Evolutionary conservation across 345 rosid species (phyloP).

Genomic region (Dovyalis caffra): DNA sequence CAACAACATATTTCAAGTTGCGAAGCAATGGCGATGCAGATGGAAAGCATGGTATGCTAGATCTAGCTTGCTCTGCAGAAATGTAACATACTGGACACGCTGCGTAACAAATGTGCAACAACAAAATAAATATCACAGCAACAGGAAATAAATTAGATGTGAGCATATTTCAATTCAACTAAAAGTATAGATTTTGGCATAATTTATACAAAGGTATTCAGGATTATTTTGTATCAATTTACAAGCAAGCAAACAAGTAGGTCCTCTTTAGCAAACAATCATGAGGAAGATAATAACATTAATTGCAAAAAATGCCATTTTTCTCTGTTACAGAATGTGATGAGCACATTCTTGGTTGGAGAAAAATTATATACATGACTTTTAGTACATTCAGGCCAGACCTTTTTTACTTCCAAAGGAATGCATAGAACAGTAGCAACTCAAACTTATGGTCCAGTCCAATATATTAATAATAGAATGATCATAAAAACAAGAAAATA

Average conservation of each 20-base stretch:
- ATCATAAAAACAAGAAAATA: slow-evolving; percentile 9
- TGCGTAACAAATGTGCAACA: slow-evolving; percentile 28
- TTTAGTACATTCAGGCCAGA: not conserved
- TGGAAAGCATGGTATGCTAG: slow-evolving; percentile 61
- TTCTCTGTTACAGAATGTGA: not conserved
- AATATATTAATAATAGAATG: not conserved
- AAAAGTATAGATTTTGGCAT: not conserved
- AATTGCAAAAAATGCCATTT: not conserved
- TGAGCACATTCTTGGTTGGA: not conserved
- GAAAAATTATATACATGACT: not conserved
- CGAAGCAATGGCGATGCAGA: slow-evolving; percentile 56
- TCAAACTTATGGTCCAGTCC: slow-evolving; percentile 3
- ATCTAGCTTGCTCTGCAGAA: slow-evolving; percentile 66
- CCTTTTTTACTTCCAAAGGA: not conserved
- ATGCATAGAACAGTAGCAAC: not conserved
- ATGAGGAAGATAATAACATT: not conserved
- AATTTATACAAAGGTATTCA: not conserved
- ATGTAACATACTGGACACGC: slow-evolving; percentile 90
- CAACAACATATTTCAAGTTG: slow-evolving; percentile 56
- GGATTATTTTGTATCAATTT: not conserved
- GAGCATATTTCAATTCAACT: not conserved
- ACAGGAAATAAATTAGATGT: not conserved
- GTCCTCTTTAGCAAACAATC: not conserved
- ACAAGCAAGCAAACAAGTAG: not conserved
- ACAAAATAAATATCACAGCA: slow-evolving; percentile 10